These are phyloP conservation scores for Botryotinia narcissicola DNA, from an alignment of 2,329 filamentous ascomycete genomes.

Conservation along the genomic window DNA sequence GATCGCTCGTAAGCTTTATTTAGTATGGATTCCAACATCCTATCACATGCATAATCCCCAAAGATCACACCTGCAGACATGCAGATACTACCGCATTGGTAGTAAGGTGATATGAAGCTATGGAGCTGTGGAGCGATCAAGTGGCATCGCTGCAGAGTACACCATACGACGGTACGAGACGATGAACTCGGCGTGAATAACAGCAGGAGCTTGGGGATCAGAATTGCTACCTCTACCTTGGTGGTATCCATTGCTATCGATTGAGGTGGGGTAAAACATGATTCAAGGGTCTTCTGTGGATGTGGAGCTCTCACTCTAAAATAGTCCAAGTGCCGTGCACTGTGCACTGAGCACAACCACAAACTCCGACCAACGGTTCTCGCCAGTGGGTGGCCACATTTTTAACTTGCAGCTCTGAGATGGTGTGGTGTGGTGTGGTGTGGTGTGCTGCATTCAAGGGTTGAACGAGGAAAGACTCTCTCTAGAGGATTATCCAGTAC, in stretches of 20 bases:
- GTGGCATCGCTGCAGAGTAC: not conserved
- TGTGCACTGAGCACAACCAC: not conserved
- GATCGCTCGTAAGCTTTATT: not conserved
- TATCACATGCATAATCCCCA: not conserved
- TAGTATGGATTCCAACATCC: not conserved
- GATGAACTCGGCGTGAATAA: not conserved
- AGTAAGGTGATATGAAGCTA: not conserved
- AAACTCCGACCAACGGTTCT: not conserved
- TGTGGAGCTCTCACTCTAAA: not conserved
- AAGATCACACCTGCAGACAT: not conserved
- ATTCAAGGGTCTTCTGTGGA: constrained; percentile 1
- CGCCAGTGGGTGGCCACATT: not conserved
- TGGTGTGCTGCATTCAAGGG: too few species aligned
- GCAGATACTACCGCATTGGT: not conserved
- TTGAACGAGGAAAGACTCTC: not conserved
- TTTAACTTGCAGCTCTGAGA: constrained; percentile 1
- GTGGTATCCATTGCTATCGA: not conserved
- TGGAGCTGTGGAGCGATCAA: not conserved
- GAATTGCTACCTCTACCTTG: not conserved
- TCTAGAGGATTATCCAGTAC: not conserved
- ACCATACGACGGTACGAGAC: not conserved
- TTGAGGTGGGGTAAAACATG: not conserved
- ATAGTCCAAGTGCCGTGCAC: not conserved
- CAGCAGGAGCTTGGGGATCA: not conserved
- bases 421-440: not conserved